Evolutionary conservation across 768 basidiomycete species (phyloP).

Genomic region (Boletus tomentosulus): DNA sequence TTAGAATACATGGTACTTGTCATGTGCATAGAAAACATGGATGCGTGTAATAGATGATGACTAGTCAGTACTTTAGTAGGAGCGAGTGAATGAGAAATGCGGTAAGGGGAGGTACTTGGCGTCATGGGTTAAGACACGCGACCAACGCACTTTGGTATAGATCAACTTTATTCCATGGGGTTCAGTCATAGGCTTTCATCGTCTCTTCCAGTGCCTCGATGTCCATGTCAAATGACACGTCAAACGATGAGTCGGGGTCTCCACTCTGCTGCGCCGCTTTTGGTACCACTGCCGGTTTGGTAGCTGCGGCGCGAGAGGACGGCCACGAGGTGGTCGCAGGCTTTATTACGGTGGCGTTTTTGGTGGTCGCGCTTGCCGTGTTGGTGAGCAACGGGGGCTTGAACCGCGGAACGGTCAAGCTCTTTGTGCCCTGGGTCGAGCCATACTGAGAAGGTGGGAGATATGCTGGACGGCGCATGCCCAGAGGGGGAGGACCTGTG

Average conservation of each 20-base stretch:
- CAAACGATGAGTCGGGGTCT: slow-evolving; percentile 31
- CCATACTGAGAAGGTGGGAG: slow-evolving; percentile 18
- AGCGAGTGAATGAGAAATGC: background rate
- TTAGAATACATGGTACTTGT: background rate
- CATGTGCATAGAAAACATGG: slow-evolving; percentile 1
- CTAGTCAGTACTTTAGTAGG: background rate
- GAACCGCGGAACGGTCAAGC: slow-evolving; percentile 19
- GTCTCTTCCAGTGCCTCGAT: slow-evolving; percentile 28
- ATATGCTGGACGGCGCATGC: slow-evolving; percentile 26
- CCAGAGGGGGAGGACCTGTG: slow-evolving; percentile 23
- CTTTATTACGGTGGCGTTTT: slow-evolving; percentile 3
- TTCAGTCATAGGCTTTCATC: slow-evolving; percentile 30
- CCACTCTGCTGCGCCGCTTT: background rate
- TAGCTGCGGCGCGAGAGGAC: background rate
- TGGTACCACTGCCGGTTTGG: background rate
- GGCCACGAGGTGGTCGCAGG: background rate
- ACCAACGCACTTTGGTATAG: background rate
- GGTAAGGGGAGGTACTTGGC: background rate
- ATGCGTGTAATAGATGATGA: slow-evolving; percentile 5
- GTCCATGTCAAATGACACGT: slow-evolving; percentile 30
- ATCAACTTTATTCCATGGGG: background rate
- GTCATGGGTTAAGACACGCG: background rate
- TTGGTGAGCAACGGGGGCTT: slow-evolving; percentile 25
- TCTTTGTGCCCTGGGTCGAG: slow-evolving; percentile 18
- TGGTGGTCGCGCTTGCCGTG: background rate